These are phyloP conservation scores for Viola pubescens DNA, from an alignment of 441 rosid species.

Conservation along the genomic window DNA sequence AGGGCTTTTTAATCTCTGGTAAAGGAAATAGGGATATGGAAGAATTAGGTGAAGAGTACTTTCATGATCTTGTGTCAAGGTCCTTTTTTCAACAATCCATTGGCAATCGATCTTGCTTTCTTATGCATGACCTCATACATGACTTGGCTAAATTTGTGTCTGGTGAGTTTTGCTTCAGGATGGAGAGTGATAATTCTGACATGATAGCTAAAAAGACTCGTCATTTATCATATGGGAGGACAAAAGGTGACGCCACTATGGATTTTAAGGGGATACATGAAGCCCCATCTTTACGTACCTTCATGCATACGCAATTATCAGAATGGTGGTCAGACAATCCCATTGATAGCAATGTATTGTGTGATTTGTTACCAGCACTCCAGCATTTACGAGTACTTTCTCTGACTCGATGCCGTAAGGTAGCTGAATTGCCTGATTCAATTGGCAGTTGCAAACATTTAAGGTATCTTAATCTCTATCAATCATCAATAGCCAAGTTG, in stretches of 20 bases:
- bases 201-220: slow-evolving; percentile 1
- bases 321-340: neutral
- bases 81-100: slow-evolving; percentile 12
- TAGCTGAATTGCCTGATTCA: neutral
- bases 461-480: slow-evolving; percentile 7
- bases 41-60: slow-evolving; percentile 10
- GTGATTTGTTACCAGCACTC: neutral
- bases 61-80: slow-evolving; percentile 13
- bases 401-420: neutral
- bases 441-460: slow-evolving; percentile 11
- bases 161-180: slow-evolving; percentile 7
- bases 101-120: neutral
- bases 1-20: slow-evolving; percentile 8
- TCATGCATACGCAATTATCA: neutral
- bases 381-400: slow-evolving; percentile 10
- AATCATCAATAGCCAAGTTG: neutral
- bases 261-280: neutral
- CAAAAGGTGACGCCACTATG: neutral
- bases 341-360: neutral
- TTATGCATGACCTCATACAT: slow-evolving; percentile 17
- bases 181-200: neutral
- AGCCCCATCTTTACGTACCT: slow-evolving; percentile 6
- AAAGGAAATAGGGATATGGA: slow-evolving; percentile 7
- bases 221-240: slow-evolving; percentile 9
- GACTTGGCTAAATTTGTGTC: slow-evolving; percentile 11